Evolutionary conservation across 768 basidiomycete species (phyloP), one percentile per base, ranked within the genome.

Genomic region (Agaricus sinodeliciosus): DNA sequence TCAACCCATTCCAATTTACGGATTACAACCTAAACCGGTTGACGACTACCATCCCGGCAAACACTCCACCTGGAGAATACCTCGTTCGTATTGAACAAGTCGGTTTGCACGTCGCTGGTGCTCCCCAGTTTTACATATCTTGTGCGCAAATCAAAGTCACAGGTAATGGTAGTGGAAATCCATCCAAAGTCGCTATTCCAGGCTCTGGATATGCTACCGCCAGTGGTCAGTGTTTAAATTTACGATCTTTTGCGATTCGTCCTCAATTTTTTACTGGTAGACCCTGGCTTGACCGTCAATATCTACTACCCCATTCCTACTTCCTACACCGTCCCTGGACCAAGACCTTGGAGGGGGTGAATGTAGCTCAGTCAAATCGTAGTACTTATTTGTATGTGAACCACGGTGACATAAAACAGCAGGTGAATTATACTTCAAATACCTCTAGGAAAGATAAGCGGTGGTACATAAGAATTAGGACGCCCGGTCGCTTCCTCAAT

Each of bases 101-200:
- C 37, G 78, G 69, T 25, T 67, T 79, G 16, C 78, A 79, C 58
- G 64, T 71, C 12, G 67, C 65, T 46, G 74, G 69, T 44, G 70
- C 72, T 27, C 74, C 76, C 13, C 73, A 79, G 60, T 70, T 71
- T 56, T 78, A 72, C 61, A 69, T 78, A 50, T 72, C 74, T 19
- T 79, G 77, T 56, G 77, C 70, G 18, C 77, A 78, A 51, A 70
- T 79, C 55, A 69, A 65, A 35, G 58, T 79, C 48, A 72, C 70
- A 2, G 69, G 70, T 26, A 69, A 74, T 28, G 76, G 77, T 9
- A 63, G 61, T 55, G 76, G 74, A 13, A 74, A 58, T 26, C 77
- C 76, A 1, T 55, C 66, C 3, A 78, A 73, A 50, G 76, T 78
- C 43, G 64, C 72, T 37, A 76, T 78, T 57, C 77, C 31, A 31